phyloP scores from a whole-genome alignment of 2,329 filamentous ascomycete species.

The Phyllosticta citrichinensis region DNA sequence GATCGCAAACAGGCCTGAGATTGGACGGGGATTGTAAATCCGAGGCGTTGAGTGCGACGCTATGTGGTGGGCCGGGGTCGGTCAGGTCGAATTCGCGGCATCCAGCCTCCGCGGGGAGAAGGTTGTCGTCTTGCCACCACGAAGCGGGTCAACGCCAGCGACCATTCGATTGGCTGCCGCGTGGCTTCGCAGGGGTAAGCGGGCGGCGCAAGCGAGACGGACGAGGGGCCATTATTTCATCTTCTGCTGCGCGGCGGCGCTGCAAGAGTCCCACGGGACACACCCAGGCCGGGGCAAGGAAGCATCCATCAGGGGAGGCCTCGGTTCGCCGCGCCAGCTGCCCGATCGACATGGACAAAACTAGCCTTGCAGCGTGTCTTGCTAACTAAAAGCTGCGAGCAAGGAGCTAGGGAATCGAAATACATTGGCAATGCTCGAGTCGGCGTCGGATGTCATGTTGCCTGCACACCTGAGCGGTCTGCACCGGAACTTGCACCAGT shows the following conservation, averaged over 20 bases:
- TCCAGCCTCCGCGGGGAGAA: background rate
- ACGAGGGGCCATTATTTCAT: background rate
- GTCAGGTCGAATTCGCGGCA: background rate
- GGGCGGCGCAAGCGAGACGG: background rate
- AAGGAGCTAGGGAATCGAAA: background rate
- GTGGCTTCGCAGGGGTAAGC: background rate
- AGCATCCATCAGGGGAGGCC: background rate
- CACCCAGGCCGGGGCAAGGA: background rate
- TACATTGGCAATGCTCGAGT: background rate
- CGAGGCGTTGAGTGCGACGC: background rate
- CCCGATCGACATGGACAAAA: background rate
- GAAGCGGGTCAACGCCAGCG: background rate
- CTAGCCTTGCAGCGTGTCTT: background rate
- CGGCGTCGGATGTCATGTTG: background rate
- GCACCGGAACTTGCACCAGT: background rate
- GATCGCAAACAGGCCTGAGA: background rate
- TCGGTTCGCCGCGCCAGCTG: background rate
- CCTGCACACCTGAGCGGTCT: background rate
- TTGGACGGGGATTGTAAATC: background rate
- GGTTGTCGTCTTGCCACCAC: background rate
- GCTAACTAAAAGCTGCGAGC: background rate
- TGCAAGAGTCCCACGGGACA: background rate
- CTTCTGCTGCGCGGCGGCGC: background rate
- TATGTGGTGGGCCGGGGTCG: background rate
- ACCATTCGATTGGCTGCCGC: background rate